Evolutionary conservation across 176 grass and related monocot species (phyloP).

Genomic region (Puya raimondii): DNA sequence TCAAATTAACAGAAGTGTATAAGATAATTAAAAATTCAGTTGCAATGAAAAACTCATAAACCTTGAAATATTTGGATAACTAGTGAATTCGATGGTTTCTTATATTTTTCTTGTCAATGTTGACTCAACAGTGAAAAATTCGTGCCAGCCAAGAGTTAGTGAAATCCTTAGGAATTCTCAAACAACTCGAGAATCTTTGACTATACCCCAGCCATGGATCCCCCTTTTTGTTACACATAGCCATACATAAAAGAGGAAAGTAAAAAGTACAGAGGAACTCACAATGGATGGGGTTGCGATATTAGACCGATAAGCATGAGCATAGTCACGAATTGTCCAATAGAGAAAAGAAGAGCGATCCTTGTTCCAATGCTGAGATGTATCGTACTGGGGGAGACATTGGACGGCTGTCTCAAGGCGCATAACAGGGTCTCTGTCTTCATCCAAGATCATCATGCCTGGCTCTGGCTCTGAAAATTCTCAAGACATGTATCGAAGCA

Average conservation of each 20-base stretch:
- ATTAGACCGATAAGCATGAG: conserved; percentile 62
- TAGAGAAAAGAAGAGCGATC: conserved; percentile 58
- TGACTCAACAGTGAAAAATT: too few species aligned
- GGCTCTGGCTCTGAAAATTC: conserved; percentile 53
- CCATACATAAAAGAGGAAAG: background rate
- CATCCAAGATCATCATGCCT: conserved; percentile 41
- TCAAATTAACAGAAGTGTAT: too few species aligned
- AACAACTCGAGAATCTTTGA: too few species aligned
- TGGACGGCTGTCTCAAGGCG: conserved; percentile 39
- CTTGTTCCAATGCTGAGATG: conserved; percentile 20
- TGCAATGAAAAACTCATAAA: too few species aligned
- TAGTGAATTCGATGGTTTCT: too few species aligned
- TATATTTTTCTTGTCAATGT: too few species aligned
- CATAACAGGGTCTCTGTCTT: conserved; percentile 52
- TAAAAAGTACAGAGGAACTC: conserved; percentile 15
- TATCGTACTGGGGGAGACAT: conserved; percentile 39
- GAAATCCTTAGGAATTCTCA: too few species aligned
- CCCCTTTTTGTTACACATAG: background rate
- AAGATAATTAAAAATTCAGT: background rate
- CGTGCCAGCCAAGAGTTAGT: too few species aligned
- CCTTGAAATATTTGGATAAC: too few species aligned
- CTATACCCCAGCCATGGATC: background rate
- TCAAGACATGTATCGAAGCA: background rate
- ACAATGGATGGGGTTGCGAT: conserved; percentile 61
- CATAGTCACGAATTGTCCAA: conserved; percentile 94